Evolutionary conservation across 179 eudicot genomes (phyloP).

Genomic region (Carnegiea gigantea): DNA sequence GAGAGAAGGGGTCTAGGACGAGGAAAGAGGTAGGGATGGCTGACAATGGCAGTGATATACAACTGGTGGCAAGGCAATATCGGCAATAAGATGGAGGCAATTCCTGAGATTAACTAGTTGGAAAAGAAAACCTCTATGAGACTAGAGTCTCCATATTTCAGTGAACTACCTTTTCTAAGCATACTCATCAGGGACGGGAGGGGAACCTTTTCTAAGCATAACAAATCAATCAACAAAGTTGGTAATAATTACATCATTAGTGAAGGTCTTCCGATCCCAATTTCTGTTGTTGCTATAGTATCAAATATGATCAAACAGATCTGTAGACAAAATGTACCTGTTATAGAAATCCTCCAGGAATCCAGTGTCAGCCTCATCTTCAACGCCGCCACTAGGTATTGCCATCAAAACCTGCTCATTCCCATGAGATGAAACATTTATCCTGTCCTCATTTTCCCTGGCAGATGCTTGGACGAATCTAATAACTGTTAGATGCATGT

Average conservation of each 20-base stretch:
- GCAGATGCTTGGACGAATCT: constrained; percentile 53
- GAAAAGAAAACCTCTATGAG: neutral
- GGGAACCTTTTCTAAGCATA: too few species aligned
- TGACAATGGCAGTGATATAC: too few species aligned
- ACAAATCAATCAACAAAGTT: neutral
- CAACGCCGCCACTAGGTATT: constrained; percentile 53
- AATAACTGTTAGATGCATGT: constrained; percentile 64
- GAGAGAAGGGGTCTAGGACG: neutral
- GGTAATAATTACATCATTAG: neutral
- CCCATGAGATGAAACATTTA: constrained; percentile 46
- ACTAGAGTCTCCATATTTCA: neutral
- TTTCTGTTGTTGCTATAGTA: neutral
- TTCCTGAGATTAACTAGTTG: neutral
- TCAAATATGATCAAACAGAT: neutral
- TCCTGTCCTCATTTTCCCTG: constrained; percentile 33
- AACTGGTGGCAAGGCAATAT: neutral
- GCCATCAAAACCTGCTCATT: constrained; percentile 72
- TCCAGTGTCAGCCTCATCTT: constrained; percentile 68
- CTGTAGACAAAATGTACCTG: constrained; percentile 39
- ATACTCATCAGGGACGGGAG: neutral
- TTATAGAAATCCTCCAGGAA: constrained; percentile 67
- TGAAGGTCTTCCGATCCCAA: neutral
- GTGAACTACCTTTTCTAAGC: neutral
- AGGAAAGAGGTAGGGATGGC: neutral
- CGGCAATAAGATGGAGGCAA: neutral